Conservation (phyloP, 2,329 filamentous ascomycete species). For the Epichloe elymi region DNA sequence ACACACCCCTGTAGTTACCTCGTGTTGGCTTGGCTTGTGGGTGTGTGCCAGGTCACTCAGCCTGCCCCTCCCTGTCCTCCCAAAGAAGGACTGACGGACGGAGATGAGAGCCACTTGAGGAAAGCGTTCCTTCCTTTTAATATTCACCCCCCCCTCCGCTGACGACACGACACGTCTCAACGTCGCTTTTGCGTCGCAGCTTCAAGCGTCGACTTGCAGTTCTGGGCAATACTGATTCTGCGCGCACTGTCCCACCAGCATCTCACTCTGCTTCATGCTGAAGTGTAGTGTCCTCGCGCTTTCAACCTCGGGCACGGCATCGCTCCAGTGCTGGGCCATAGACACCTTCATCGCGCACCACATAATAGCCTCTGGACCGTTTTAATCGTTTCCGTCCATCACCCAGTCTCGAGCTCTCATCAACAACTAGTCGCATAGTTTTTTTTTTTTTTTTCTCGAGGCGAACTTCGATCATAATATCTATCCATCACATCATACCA, state of each 20-base stretch:
- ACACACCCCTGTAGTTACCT: background rate
- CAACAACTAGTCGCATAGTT: background rate
- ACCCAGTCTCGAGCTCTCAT: background rate
- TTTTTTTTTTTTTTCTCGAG: too few relatives aligned
- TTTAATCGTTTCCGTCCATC: background rate
- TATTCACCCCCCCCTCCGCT: slow-evolving; percentile 2
- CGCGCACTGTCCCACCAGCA: too few relatives aligned
- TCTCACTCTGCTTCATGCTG: too few relatives aligned
- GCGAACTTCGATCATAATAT: background rate
- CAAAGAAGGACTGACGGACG: background rate
- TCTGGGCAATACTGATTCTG: background rate
- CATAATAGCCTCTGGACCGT: background rate
- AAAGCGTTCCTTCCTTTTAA: slow-evolving; percentile 1
- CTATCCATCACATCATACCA: slow-evolving; percentile 18
- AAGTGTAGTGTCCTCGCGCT: too few relatives aligned
- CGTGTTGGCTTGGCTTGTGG: slow-evolving; percentile 1
- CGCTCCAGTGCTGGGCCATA: background rate
- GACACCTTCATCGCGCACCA: background rate
- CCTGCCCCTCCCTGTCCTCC: background rate
- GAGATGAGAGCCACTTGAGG: background rate
- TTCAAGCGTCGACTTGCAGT: background rate
- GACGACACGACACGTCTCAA: slow-evolving; percentile 1
- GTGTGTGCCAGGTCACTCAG: background rate
- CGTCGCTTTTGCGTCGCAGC: slow-evolving; percentile 3
- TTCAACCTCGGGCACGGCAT: too few relatives aligned